Evolutionary conservation across 257 asterid species (phyloP), one percentile per base, ranked within the genome.

Genomic region (Nicotiana noctiflora): DNA sequence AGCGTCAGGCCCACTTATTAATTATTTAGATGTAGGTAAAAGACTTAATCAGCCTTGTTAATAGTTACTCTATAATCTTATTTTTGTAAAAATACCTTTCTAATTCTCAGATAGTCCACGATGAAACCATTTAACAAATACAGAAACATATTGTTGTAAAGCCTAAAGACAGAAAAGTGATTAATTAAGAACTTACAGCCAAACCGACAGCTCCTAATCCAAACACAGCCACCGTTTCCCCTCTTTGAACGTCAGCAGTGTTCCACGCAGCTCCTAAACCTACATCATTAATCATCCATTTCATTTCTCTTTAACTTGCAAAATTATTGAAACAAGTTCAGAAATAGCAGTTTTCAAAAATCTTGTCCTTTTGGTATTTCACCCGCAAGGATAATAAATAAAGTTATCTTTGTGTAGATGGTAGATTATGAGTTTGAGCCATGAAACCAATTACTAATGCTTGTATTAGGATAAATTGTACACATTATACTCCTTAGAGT

Each of bases 191-290:
- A 70, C 40, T 90, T 83, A 95, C 99, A 1, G 99, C 97, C 5
- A 95, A 86, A 29, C 98, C 99, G 8, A 95, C 98, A 0, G 96
- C 97, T 57, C 99, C 99, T 23, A 95, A 84, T 1, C 97, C 99
- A 27, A 95, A 95, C 8, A 95, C 97, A 9, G 96, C 98, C n/a
- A 95, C 91, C 1, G 85, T 95, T 52, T 88, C 86, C 75, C 97
- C 97, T 0, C 89, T 81, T 81, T 85, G 85, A 66, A 95, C 96
- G 79, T 93, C 72, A 3, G 97, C 98, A 2, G 99, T 93, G 80
- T 95, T 93, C 99, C 99, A 95, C 31, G 79, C 98, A 0, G 98
- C 99, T 67, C 98, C 99, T 27, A 95, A 89, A 60, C 99, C 99
- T 93, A 57, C 51, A 72, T 64, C n/a, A 49, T 74, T 18, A 14